These are phyloP conservation scores for Echinosphaeria canescens DNA, from an alignment of 2,329 filamentous ascomycete species.

Conservation along the genomic window DNA sequence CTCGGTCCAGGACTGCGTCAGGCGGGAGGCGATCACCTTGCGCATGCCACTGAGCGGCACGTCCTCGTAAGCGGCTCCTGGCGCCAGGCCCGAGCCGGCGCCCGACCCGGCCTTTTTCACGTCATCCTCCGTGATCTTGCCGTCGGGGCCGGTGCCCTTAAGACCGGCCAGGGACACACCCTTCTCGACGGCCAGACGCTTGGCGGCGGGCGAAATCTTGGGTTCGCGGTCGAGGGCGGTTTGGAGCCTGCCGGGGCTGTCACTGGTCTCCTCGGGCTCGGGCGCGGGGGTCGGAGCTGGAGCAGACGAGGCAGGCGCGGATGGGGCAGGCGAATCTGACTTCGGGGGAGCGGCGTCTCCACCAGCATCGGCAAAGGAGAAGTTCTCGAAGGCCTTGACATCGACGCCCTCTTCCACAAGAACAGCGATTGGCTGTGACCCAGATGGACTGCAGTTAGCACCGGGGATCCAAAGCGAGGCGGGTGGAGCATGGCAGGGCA, in stretches of 20 bases:
- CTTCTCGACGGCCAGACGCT: constrained; percentile 69
- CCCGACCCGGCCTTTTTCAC: constrained; percentile 62
- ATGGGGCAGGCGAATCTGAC: constrained; percentile 38
- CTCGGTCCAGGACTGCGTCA: constrained; percentile 72
- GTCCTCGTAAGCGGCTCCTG: constrained; percentile 58
- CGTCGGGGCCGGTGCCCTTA: constrained; percentile 73
- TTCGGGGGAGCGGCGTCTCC: constrained; percentile 50
- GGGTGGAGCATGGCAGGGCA: constrained; percentile 2
- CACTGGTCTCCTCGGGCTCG: constrained; percentile 47
- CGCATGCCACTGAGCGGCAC: constrained; percentile 79
- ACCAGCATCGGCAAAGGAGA: constrained; percentile 76
- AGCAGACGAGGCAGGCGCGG: constrained; percentile 34
- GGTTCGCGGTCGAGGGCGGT: constrained; percentile 67
- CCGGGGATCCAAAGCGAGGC: constrained; percentile 1
- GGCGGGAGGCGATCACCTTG: constrained; percentile 87
- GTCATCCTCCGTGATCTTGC: constrained; percentile 79
- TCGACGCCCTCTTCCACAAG: constrained; percentile 85
- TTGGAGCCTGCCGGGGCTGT: constrained; percentile 52
- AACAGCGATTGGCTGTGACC: constrained; percentile 70
- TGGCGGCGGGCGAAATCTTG: constrained; percentile 48
- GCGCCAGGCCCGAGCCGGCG: constrained; percentile 24
- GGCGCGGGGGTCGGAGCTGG: constrained; percentile 31
- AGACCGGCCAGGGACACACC: constrained; percentile 55
- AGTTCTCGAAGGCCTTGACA: constrained; percentile 70
- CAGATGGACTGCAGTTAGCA: constrained; percentile 3